Evolutionary conservation across 1,284 basidiomycete genomes (phyloP).

Genomic region (Ceratobasidium sp.): DNA sequence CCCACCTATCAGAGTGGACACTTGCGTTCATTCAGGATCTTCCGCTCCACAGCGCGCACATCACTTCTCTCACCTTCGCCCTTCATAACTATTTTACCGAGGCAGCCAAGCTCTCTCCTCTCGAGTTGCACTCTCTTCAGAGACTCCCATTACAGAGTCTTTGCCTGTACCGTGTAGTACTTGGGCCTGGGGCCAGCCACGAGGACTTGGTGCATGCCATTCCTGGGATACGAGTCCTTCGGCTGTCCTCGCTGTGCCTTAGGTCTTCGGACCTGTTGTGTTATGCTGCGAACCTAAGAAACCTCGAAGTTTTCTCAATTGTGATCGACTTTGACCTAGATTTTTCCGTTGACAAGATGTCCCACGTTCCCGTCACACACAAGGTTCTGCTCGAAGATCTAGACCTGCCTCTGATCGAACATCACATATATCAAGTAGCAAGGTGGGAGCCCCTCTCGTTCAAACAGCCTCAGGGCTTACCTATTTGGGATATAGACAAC

Average conservation of each 20-base stretch:
- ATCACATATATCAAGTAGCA: background rate
- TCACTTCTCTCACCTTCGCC: background rate
- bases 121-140: conserved; percentile 7
- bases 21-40: conserved; percentile 2
- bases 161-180: background rate
- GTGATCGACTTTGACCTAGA: conserved; percentile 1
- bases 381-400: background rate
- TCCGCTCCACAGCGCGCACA: background rate
- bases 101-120: background rate
- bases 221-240: conserved; percentile 11
- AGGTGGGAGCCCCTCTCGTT: conserved; percentile 10
- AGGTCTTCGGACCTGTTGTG: background rate
- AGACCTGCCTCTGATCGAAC: background rate
- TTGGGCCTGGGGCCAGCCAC: conserved; percentile 9
- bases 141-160: conserved; percentile 7
- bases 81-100: background rate
- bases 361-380: background rate
- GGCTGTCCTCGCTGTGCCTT: background rate
- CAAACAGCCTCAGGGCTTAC: background rate
- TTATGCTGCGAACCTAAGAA: conserved; percentile 17
- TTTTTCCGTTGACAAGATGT: background rate
- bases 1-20: background rate
- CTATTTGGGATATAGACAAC: background rate
- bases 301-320: conserved; percentile 8
- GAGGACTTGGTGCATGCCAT: conserved; percentile 8